Evolutionary conservation across 352 stramenopile genomes (phyloP), one percentile per base, ranked within the genome.

Genomic region (Globisporangium orthogonon): DNA sequence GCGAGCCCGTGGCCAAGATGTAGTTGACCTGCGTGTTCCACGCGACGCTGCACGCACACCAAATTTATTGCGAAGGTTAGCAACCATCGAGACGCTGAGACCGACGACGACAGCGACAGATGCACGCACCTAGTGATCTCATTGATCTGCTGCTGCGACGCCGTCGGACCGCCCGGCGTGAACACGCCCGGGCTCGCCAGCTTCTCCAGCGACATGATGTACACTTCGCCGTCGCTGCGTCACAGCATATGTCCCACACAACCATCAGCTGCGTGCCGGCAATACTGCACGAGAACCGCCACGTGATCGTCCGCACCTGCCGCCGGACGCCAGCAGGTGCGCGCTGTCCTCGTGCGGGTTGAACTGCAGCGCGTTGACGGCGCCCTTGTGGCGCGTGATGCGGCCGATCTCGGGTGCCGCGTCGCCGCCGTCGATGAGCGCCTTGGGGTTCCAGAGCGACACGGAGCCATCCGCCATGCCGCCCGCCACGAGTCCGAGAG

Each of bases 11-110:
- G 18, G 96, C 96, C 15, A 99, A 62, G 68, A 99, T 99, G 74
- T 99, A 98, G 55, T 95, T 89, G 30, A 99, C 96, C 66, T 97
- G 89, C 28, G 95, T 97, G 72, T 99, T 99, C 97, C 97, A 99
- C 4, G 96, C 87, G 28, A 99, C 79, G 60, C 84, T 91, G 17
- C 14, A 48, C 37, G 0, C 41, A 14, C 10, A 63, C 50, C 23
- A 23, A 13, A 11, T 40, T 40, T 0, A 10, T 40, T 14, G 7
- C 35, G 33, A 7, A 7, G 35, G 37, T 43, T 43, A 43, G 35
- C 35, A 11, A 11, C 23, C 23, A 13, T 11, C 9, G 14, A 13
- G 9, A 11, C 7, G 9, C 35, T 37, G 33, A 5, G 6, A 9
- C 33, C 10, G 33, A 5, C 33, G 33, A 0, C 33, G 10, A 9